Evolutionary conservation across 345 rosid genomes (phyloP).

Genomic region (Eucalyptus lansdowneana): DNA sequence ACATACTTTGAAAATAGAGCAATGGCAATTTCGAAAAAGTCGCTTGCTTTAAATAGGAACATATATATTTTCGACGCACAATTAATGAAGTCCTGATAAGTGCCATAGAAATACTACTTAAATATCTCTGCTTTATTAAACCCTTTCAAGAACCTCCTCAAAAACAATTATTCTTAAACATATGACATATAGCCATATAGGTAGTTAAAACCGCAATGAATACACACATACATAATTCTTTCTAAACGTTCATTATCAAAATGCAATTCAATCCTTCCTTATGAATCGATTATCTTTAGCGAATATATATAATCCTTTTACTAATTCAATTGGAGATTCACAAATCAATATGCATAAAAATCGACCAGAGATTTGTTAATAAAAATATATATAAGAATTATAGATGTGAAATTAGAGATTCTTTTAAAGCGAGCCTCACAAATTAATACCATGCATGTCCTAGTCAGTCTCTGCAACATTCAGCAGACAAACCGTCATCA

Average conservation of each 20-base stretch:
- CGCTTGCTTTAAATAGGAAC: neutral
- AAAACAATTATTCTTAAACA: neutral
- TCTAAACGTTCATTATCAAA: neutral
- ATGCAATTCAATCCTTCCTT: neutral
- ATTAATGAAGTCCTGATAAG: neutral
- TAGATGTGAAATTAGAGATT: neutral
- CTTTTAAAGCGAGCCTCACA: neutral
- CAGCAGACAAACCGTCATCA: neutral
- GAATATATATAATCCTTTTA: neutral
- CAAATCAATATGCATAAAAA: neutral
- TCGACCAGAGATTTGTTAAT: neutral
- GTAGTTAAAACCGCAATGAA: neutral
- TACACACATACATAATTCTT: neutral
- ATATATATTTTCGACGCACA: neutral
- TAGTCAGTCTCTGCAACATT: neutral
- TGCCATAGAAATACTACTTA: neutral
- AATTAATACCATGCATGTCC: neutral
- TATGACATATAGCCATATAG: neutral
- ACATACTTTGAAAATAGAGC: neutral
- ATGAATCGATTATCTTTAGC: neutral
- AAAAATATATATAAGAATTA: neutral
- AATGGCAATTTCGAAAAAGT: neutral
- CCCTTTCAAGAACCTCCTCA: neutral
- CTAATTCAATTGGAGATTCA: neutral
- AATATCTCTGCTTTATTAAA: neutral